Conservation (phyloP, 768 basidiomycete species). For the Lentinula detonsa region DNA sequence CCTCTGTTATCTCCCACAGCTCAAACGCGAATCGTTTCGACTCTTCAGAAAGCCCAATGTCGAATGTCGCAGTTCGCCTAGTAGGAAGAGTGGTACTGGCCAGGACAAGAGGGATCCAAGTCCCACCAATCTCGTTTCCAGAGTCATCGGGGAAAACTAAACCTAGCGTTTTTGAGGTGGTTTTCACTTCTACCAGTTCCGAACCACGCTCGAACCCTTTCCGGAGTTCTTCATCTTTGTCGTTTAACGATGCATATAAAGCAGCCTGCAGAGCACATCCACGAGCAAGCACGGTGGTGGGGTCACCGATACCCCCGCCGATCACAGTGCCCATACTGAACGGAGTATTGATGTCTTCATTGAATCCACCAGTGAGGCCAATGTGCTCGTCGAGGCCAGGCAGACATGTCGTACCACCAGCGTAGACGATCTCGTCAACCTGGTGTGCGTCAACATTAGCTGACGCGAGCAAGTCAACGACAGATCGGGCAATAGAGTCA, state of each 20-base stretch:
- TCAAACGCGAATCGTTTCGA: constrained; percentile 56
- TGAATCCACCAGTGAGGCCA: constrained; percentile 41
- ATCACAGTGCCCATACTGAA: constrained; percentile 62
- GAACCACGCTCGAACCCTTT: constrained; percentile 34
- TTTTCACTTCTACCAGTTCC: constrained; percentile 38
- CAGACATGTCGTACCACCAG: constrained; percentile 68
- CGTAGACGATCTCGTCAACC: constrained; percentile 76
- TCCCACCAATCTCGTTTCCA: constrained; percentile 46
- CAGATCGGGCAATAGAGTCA: constrained; percentile 42
- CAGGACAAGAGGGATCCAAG: constrained; percentile 61
- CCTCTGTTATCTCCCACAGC: constrained; percentile 73
- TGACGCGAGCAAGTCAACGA: constrained; percentile 44
- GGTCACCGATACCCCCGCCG: constrained; percentile 71
- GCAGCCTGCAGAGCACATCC: constrained; percentile 77
- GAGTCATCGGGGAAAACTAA: constrained; percentile 52
- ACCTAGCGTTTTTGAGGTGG: constrained; percentile 60
- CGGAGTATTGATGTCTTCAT: constrained; percentile 57
- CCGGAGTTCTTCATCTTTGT: constrained; percentile 44
- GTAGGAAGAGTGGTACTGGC: constrained; percentile 70
- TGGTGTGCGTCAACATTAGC: constrained; percentile 56
- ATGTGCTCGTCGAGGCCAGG: constrained; percentile 68
- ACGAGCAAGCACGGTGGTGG: constrained; percentile 68
- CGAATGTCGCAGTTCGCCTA: constrained; percentile 52
- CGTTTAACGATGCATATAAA: constrained; percentile 44
- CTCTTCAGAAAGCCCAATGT: constrained; percentile 40